Conservation (phyloP, 495 filamentous ascomycete species). For the Pseudevernia furfuracea region DNA sequence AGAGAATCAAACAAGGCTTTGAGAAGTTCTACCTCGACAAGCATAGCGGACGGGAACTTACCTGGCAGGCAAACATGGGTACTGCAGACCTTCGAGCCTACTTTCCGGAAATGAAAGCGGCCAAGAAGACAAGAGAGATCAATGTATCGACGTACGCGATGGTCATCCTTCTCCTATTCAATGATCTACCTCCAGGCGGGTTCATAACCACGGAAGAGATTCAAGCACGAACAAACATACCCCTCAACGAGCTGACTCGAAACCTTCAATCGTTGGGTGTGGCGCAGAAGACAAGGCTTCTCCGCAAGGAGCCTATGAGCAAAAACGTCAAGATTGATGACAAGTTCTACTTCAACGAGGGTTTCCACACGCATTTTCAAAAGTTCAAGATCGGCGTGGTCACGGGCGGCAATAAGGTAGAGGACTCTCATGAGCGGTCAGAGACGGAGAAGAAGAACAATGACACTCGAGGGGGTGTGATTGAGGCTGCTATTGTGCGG, state of each 20-base stretch:
- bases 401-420: slow-evolving; percentile 65
- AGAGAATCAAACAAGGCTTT: slow-evolving; percentile 73
- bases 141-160: slow-evolving; percentile 91
- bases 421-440: slow-evolving; percentile 72
- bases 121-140: slow-evolving; percentile 71
- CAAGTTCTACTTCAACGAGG: slow-evolving; percentile 73
- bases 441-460: slow-evolving; percentile 85
- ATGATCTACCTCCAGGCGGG: slow-evolving; percentile 58
- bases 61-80: slow-evolving; percentile 77
- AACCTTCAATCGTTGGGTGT: slow-evolving; percentile 80
- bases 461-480: slow-evolving; percentile 63
- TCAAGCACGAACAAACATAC: slow-evolving; percentile 75
- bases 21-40: slow-evolving; percentile 83
- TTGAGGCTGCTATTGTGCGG: slow-evolving; percentile 85
- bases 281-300: slow-evolving; percentile 72
- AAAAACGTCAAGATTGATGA: slow-evolving; percentile 77
- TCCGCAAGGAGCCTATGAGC: slow-evolving; percentile 75
- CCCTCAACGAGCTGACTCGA: slow-evolving; percentile 64
- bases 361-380: slow-evolving; percentile 71
- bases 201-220: slow-evolving; percentile 78
- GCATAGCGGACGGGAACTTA: slow-evolving; percentile 77
- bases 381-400: slow-evolving; percentile 83
- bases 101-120: slow-evolving; percentile 66
- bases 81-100: slow-evolving; percentile 76
- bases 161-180: slow-evolving; percentile 85